Conservation (phyloP, 345 rosid species). For the Populus pruinosa region DNA sequence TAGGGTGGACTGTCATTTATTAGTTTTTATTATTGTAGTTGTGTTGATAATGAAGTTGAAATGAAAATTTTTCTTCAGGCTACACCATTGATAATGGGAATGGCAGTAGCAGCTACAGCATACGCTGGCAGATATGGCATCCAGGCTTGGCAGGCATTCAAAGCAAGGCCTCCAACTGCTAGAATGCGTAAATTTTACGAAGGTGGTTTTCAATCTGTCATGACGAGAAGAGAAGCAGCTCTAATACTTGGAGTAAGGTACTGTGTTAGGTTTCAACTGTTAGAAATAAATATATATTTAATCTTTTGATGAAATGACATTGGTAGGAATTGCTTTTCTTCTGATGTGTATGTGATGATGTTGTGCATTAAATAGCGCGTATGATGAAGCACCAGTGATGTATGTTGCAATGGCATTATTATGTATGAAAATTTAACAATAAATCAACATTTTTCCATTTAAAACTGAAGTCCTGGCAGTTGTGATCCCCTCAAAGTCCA, state of each 20-base stretch:
- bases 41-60: background rate
- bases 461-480: background rate
- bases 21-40: background rate
- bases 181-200: slow-evolving; percentile 33
- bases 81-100: slow-evolving; percentile 24
- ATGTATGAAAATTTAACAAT: background rate
- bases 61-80: background rate
- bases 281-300: background rate
- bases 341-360: background rate
- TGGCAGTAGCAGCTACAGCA: slow-evolving; percentile 33
- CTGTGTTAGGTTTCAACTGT: background rate
- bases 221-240: slow-evolving; percentile 42
- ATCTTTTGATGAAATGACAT: background rate
- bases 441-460: background rate
- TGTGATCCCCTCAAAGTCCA: background rate
- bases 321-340: background rate
- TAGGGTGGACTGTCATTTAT: background rate
- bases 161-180: slow-evolving; percentile 25
- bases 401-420: background rate
- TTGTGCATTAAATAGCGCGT: background rate
- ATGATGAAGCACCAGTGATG: background rate
- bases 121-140: slow-evolving; percentile 30
- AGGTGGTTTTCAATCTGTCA: slow-evolving; percentile 36
- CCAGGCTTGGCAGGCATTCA: slow-evolving; percentile 40
- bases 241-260: slow-evolving; percentile 41